Evolutionary conservation across 441 rosid species (phyloP).

Genomic region (Gossypium davidsonii): DNA sequence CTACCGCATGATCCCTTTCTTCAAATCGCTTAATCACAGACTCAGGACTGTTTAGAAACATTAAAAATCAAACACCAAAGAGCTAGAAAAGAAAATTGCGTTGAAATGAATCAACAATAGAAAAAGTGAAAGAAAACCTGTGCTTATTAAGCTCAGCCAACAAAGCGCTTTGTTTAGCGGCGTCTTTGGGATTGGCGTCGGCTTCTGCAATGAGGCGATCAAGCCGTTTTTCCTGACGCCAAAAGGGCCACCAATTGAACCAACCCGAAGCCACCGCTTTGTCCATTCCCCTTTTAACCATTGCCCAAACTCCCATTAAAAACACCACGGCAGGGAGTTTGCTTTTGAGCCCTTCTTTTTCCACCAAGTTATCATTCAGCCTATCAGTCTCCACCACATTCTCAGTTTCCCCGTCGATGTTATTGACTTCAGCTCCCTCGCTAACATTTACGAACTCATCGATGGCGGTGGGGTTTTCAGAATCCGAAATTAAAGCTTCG

Average conservation of each 20-base stretch:
- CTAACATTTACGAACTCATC: slow-evolving; percentile 13
- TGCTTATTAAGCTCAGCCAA: slow-evolving; percentile 83
- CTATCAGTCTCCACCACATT: slow-evolving; percentile 19
- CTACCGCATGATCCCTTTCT: slow-evolving; percentile 68
- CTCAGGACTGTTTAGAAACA: slow-evolving; percentile 52
- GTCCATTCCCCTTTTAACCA: slow-evolving; percentile 38
- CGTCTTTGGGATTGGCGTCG: slow-evolving; percentile 76
- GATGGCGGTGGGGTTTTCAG: slow-evolving; percentile 8
- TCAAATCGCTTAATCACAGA: slow-evolving; percentile 80
- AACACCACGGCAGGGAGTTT: slow-evolving; percentile 44
- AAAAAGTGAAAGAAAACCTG: slow-evolving; percentile 32
- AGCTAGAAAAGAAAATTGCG: not conserved
- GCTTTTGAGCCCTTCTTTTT: slow-evolving; percentile 23
- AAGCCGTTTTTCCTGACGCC: slow-evolving; percentile 65
- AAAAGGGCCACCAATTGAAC: slow-evolving; percentile 72
- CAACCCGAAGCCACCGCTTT: slow-evolving; percentile 50
- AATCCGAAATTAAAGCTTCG: slow-evolving; percentile 9
- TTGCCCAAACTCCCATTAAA: slow-evolving; percentile 56
- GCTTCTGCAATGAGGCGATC: slow-evolving; percentile 74
- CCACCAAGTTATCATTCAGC: slow-evolving; percentile 19
- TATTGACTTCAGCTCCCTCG: slow-evolving; percentile 16
- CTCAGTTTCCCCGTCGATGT: slow-evolving; percentile 12
- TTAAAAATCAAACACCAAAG: not conserved
- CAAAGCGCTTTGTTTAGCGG: slow-evolving; percentile 56
- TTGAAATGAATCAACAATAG: not conserved